These are phyloP conservation scores for Talaromyces sp. DNA, from an alignment of 2,329 filamentous ascomycete genomes.

Conservation along the genomic window DNA sequence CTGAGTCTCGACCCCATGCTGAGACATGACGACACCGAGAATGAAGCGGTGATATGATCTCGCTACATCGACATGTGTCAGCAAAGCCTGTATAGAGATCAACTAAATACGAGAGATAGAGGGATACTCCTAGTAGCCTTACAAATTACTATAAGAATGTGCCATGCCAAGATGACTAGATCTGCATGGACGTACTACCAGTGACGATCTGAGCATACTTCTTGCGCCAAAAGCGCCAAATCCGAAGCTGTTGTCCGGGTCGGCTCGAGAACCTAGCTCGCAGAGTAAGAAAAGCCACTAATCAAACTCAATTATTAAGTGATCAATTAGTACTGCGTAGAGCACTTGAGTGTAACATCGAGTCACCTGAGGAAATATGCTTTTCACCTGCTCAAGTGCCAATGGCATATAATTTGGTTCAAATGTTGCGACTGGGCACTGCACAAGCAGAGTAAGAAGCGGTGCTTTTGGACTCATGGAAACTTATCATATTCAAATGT, in stretches of 20 bases:
- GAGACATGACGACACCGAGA: background rate
- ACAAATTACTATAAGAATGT: background rate
- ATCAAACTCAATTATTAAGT: background rate
- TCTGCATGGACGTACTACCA: constrained; percentile 20
- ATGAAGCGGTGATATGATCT: background rate
- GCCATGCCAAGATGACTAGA: constrained; percentile 19
- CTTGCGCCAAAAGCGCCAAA: background rate
- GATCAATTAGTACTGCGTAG: background rate
- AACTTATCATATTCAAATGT: too few relatives aligned
- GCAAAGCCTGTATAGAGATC: constrained; percentile 8
- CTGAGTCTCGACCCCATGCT: background rate
- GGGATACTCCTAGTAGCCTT: constrained; percentile 8
- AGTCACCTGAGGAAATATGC: background rate
- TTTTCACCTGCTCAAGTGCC: background rate
- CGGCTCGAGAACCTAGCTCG: constrained; percentile 7
- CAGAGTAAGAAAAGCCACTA: background rate
- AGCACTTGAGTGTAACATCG: constrained; percentile 1
- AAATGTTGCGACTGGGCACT: too few relatives aligned
- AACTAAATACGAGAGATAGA: constrained; percentile 8
- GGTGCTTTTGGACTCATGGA: background rate
- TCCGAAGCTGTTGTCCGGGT: background rate
- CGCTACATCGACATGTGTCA: constrained; percentile 20
- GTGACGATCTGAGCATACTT: background rate
- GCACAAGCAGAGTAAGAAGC: background rate
- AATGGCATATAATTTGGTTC: too few relatives aligned